Base-by-base conservation (phyloP, 2,329 filamentous ascomycete species). In the Pseudofabraea citricarpa region DNA sequence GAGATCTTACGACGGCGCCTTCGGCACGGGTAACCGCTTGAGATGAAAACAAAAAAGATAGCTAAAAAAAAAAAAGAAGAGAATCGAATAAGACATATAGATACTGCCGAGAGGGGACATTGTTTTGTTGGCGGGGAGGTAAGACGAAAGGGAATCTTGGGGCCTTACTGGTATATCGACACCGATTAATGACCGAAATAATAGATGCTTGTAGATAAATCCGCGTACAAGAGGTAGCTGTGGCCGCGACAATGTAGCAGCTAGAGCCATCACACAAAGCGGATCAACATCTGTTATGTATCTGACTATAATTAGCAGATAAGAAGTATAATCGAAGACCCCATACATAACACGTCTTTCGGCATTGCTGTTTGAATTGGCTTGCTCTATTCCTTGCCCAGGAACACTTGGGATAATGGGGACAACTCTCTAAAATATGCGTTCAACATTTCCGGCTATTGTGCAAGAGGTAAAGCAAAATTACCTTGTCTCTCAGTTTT, bases 261-360 rank as follows among this genome's bases (percentile, higher is more conserved):
- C 38, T 9, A 47, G 20, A 31, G 41, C 41, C 13, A 47, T 40
- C 16, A 23, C 41, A 35, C 23, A 47, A 8, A 32, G 26, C 1
- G 36, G 22, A 26, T 47, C 45, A 12, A 47, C 4, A 36, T 47
- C 45, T 5, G 45, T 43, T n/a, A 47, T 27, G 23, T 47, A 47
- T 3, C 45, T 47, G 27, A 8, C 6, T 16, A 20, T 4, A 3
- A 20, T 36, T 16, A 36, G 32, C 18, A 16, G 32, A 20, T 10
- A 10, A 36, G 7, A 18, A 36, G n/a, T 36, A 3, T 16, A 16
- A 16, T 8, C 6, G 6, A 26, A 13, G 15, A 18, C 13, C 6
- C 7, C 20, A 9, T 41, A 48, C 46, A 48, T 41, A 5, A 48
- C 15, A 19, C 46, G 39, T 15, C 46, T 36, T 33, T 46, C 46